Evolutionary conservation across 495 filamentous ascomycete genomes (phyloP), one percentile per base, ranked within the genome.

Genomic region (Neurospora sp.): DNA sequence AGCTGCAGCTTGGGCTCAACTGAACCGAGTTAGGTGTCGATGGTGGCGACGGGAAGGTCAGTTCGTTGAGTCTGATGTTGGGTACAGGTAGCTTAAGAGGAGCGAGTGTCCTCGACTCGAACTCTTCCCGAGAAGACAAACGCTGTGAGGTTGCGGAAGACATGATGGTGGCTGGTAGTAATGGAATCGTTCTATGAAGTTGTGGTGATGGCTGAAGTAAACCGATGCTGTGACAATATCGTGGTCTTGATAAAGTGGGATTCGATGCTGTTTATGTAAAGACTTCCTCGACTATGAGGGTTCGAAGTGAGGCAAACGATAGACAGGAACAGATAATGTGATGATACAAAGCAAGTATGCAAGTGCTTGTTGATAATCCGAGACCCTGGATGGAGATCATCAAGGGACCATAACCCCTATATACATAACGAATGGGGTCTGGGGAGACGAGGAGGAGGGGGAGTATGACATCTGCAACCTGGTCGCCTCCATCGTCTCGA

Each of bases 261-360:
- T 18, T 66, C 14, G 54, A 35, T 2, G 27, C 27, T 3, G 35
- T 38, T 41, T 70, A 70, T 70, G 69, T 38, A 38, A 41, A 70
- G 39, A 41, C 1, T 38, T 16, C 31, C 14, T 66, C 54, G 27
- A 66, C 54, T 66, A 7, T 18, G 14, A 35, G 27, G 54, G 23
- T 18, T 35, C 14, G 27, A 66, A 66, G 54, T 1, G 54, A 66
- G 54, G 54, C 54, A 66, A 66, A 66, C 54, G 54, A 66, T 35
- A 37, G 54, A 66, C 54, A 66, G 31, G 54, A 35, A 66, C 54
- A 16, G 12, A 62, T 23, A 66, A 4, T 66, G 54, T 70, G 69
- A 70, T 38, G 69, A 70, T 38, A 70, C 74, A 74, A 77, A 48
- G 71, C 69, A 76, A 74, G 44, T 71, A 70, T 44, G 59, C n/a